Evolutionary conservation across 2,329 filamentous ascomycete genomes (phyloP), one percentile per base, ranked within the genome.

Genomic region (Epicoccum sorghinum): DNA sequence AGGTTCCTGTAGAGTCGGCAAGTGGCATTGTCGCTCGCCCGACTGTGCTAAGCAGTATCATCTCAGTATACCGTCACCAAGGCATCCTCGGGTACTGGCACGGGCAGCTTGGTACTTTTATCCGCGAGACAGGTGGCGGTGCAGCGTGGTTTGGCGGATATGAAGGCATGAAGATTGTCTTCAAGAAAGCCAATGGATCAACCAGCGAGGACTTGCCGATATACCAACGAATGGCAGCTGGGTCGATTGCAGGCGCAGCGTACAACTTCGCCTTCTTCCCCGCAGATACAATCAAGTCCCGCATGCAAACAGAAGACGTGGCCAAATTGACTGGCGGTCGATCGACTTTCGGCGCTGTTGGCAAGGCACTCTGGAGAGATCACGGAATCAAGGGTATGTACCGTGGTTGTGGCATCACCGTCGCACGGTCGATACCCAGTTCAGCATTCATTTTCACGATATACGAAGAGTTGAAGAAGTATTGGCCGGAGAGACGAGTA

Each of bases 261-360:
- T 99, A 99, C 78, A 99, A 99, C 74, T 98, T 98, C 72, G 79
- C 96, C 22, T 97, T 98, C 80, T 99, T 95, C 73, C 95, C 95
- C 0, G 95, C 95, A 44, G 95, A 99, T 73, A 99, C 95, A 0
- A 89, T 99, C 79, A 99, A 99, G 78, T 96, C 90, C 14, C 87
- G 93, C 42, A 96, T 99, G 88, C 95, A 99, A 78, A 99, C 95
- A 0, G 84, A 89, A 47, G 88, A 92, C 4, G 80, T 91, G 38
- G 83, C 82, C 29, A 79, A 76, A 10, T 64, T 80, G 7, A 77
- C 79, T 22, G 79, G 79, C 2, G 76, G 78, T 50, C 82, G 83
- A 47, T 83, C 83, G 37, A 88, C 86, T 0, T 98, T 99, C 68
- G 84, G 82, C 78, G 79, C 82, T 33, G 91, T 96, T 55, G 86